Base-by-base conservation (phyloP, 2,329 filamentous ascomycete species). In the Macrophomina phaseolina region DNA sequence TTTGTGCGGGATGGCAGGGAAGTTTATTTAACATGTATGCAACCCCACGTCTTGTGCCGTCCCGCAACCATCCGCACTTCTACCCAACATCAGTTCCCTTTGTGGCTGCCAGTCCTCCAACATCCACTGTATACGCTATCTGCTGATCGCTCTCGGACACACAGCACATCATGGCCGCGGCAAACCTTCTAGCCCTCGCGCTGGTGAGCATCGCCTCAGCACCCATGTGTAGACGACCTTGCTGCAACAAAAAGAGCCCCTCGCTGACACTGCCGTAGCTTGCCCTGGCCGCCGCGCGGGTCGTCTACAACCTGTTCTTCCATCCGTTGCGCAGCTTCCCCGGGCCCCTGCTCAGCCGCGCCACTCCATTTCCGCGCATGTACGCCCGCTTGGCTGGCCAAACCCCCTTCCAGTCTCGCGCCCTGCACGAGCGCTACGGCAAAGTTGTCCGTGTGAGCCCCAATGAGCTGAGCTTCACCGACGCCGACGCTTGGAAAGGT, bases 361-460 rank as follows among this genome's bases (percentile, higher is more conserved):
- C 81, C 1, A 73, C 75, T 2, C 70, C 72, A 14, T 64, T 80
- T 5, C 77, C 78, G 1, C 78, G 78, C 61, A 71, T 71, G n/a
- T 56, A 73, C 14, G 70, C 69, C 38, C 67, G 72, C 14, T 68
- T 75, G 2, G 71, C 69, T 9, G 79, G 80, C 4, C 67, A 49
- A 2, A 72, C 74, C 12, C 32, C 69, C 0, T 18, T 55, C 6
- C 77, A 73, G 71, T 45, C 76, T n/a, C 71, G 70, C 30, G 51
- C 72, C 3, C 71, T 79, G 2, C 81, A 83, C 62, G 71, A 76
- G 12, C 72, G 75, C 58, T 81, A 81, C 67, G 81, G 81, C 30
- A 76, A 80, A 1, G 79, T 77, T 2, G 80, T 83, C 0, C 76
- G 81, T 8, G 68, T 82, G 4, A 72, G 75, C 0, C 81, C 81